Base-by-base conservation (phyloP, 306 rosid species). In the Fragaria nilgerrensis region DNA sequence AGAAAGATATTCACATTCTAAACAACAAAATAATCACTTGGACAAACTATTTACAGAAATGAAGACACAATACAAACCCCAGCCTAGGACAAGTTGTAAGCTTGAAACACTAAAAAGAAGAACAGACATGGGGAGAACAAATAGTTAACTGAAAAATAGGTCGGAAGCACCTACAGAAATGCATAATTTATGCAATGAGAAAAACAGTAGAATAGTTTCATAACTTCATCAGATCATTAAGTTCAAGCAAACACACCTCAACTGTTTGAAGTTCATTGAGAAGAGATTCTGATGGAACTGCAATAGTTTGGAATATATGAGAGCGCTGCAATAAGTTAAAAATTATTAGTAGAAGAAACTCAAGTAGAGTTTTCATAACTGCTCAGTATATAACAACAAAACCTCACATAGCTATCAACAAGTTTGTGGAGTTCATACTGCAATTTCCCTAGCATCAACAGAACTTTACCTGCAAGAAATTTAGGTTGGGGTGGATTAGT, bases 191-290 rank as follows among this genome's bases (percentile, higher is more conserved):
- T 61, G 41, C 23, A 69, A 4, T 27, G 56, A 39, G 23, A 14
- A 73, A 41, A 55, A 44, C 53, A 66, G 44, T 36, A 81, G 37
- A 69, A 71, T 47, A 64, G 52, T 66, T 34, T 37, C 55, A 72
- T 47, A 59, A 74, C 68, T 23, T 70, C 66, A 55, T 43, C 62
- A 64, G 78, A 70, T 41, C 9, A 70, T 61, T 17, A 63, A 69
- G 44, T 17, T 36, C 73, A 84, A 37, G 78, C 29, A 44, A 76
- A 72, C 90, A 75, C 73, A 92, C 99, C 99, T 96, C 99, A 63
- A 96, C 97, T 50, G 86, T 91, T 84, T 89, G 97, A 85, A 96
- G 98, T 75, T 96, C 98, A 80, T 96, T 96, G 70, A 96, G 87
- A 67, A 96, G 96, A 87, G 98, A 92, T 79, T 92, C 99, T 20